phyloP scores from a whole-genome alignment of 2,329 filamentous ascomycete species.

The Aspergillus flavus region DNA sequence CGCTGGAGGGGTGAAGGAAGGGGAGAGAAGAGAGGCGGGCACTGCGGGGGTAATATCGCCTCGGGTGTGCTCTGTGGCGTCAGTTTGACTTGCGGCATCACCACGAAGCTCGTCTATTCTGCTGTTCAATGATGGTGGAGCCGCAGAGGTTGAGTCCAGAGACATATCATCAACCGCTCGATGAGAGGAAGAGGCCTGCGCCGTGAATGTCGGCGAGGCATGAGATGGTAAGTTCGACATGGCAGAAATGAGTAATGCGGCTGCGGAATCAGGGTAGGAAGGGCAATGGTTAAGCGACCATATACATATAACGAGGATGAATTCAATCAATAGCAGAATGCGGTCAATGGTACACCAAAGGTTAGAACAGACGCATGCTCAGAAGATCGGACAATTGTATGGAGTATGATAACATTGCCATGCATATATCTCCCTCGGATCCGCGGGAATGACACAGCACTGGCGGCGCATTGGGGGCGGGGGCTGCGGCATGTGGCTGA shows the following conservation, averaged over 20 bases:
- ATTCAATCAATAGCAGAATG: not conserved
- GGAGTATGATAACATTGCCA: not conserved
- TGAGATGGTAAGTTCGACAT: constrained; percentile 62
- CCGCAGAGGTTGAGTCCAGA: constrained; percentile 18
- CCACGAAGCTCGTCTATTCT: constrained; percentile 21
- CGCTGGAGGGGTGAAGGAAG: constrained; percentile 53
- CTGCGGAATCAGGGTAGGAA: constrained; percentile 10
- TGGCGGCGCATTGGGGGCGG: not conserved
- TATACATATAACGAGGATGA: not conserved
- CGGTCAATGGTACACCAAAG: not conserved
- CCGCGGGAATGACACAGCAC: constrained; percentile 2
- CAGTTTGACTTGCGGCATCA: constrained; percentile 22
- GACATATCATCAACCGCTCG: constrained; percentile 26
- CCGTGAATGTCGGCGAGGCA: constrained; percentile 53
- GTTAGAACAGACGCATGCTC: not conserved
- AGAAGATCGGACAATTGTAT: not conserved
- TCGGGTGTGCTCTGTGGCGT: constrained; percentile 26
- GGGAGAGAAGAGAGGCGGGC: constrained; percentile 57
- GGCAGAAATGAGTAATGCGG: constrained; percentile 23
- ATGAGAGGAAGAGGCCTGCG: constrained; percentile 34
- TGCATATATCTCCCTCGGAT: constrained; percentile 1
- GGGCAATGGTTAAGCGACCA: not conserved
- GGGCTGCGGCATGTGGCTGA: not conserved
- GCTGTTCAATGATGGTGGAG: constrained; percentile 8
- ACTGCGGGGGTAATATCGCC: constrained; percentile 48